Conservation (phyloP, 139 green algal genomes). For the Chlamydomonas schloesseri region DNA sequence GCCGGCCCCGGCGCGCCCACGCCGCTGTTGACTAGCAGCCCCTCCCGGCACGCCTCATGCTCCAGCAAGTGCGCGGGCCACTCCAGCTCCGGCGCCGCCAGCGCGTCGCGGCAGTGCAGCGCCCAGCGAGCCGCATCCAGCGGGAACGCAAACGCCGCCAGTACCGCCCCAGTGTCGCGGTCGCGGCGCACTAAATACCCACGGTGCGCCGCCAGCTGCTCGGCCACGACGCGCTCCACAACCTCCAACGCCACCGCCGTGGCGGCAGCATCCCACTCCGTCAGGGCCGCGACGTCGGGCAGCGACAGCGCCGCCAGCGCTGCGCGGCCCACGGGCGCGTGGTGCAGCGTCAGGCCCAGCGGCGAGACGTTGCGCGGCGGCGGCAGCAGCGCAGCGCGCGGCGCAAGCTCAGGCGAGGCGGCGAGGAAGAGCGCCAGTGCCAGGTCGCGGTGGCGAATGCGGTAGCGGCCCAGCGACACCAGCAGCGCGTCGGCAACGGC, state of each 20-base stretch:
- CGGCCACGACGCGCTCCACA: not conserved
- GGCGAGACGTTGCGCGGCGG: conserved; percentile 18
- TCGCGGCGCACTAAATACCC: conserved; percentile 6
- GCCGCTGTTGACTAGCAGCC: not conserved
- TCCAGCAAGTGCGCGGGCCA: not conserved
- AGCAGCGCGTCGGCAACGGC: conserved; percentile 5
- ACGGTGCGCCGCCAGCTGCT: conserved; percentile 18
- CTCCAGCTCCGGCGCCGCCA: not conserved
- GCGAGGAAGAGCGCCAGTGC: not conserved
- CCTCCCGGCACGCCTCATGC: conserved; percentile 10
- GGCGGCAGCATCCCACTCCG: not conserved
- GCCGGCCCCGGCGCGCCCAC: not conserved
- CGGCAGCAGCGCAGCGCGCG: conserved; percentile 2
- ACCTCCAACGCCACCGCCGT: not conserved
- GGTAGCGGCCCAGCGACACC: conserved; percentile 12
- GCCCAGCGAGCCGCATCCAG: conserved; percentile 34
- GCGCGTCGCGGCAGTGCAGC: conserved; percentile 9
- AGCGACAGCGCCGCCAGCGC: conserved; percentile 7
- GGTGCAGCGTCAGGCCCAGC: conserved; percentile 1
- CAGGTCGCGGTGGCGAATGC: not conserved
- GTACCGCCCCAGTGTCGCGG: not conserved
- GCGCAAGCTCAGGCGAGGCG: not conserved
- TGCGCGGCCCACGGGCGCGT: conserved; percentile 5
- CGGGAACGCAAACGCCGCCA: conserved; percentile 16
- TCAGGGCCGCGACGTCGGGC: not conserved